Conservation (phyloP, 2,329 filamentous ascomycete species). For the Endoconidiophora laricicola region DNA sequence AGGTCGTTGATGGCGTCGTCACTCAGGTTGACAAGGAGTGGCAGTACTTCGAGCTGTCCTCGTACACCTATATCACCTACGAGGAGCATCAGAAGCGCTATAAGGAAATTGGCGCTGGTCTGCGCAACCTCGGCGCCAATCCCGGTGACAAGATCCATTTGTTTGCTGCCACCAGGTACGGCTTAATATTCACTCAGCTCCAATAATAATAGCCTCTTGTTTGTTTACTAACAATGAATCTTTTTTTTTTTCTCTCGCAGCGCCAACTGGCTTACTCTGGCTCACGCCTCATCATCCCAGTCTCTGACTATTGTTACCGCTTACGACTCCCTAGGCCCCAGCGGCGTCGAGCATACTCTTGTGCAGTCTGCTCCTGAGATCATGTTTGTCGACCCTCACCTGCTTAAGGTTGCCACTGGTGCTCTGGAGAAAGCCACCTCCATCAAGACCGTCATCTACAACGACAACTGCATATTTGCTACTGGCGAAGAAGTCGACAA, state of each 20-base stretch:
- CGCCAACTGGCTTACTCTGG: constrained; percentile 67
- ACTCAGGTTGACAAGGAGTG: constrained; percentile 77
- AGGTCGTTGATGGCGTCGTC: constrained; percentile 67
- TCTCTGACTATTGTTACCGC: constrained; percentile 85
- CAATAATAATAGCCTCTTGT: neutral
- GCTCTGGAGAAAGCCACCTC: constrained; percentile 40
- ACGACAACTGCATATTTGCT: constrained; percentile 37
- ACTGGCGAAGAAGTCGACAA: constrained; percentile 33
- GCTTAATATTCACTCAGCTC: constrained; percentile 1
- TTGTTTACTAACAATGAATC: constrained; percentile 6
- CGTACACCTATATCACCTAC: constrained; percentile 63
- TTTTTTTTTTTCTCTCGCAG: constrained; percentile 24
- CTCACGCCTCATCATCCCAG: constrained; percentile 64
- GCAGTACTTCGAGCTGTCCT: constrained; percentile 73
- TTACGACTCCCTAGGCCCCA: constrained; percentile 79
- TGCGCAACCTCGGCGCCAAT: constrained; percentile 57
- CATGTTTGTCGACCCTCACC: constrained; percentile 75
- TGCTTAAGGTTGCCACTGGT: constrained; percentile 43
- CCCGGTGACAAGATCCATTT: constrained; percentile 57
- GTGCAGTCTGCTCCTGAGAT: constrained; percentile 62
- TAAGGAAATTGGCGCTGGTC: constrained; percentile 52
- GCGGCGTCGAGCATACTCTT: constrained; percentile 73
- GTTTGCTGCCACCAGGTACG: constrained; percentile 66
- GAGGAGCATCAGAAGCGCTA: constrained; percentile 58
- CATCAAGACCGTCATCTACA: constrained; percentile 46